Base-by-base conservation (phyloP, 1,284 basidiomycete species). In the Salmacisia buchloeana region DNA sequence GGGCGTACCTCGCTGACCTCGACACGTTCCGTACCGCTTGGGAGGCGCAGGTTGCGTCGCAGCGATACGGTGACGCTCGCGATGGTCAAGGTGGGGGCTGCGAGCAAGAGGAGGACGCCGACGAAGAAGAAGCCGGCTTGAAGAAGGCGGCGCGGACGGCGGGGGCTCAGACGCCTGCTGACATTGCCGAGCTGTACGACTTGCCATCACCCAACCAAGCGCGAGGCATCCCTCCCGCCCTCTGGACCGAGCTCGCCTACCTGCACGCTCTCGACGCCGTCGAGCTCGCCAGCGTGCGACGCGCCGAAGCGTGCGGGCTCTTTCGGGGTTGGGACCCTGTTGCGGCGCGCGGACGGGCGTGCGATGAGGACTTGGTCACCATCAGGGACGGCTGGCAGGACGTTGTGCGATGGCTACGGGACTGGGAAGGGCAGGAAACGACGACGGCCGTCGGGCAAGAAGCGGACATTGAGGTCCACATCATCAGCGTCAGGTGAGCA, bases 401-500 rank as follows among this genome's bases (percentile, higher is more conserved):
- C 4, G 66, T 69, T n/a, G 52, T 63, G 31, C 13, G 41, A 2
- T 74, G 65, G 65, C 59, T 76, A 2, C 23, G 27, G 0, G 49
- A 45, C 0, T 39, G 66, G 13, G 58, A 34, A 0, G 13, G 23
- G 12, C 18, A 34, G 0, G 59, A 45, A 13, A 45, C 61, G 31
- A 39, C 45, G 6, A 31, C 52, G 29, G 18, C 31, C n/a, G 61
- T 39, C 15, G 54, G n/a, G n/a, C n/a, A n/a, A n/a, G n/a, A n/a
- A n/a, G n/a, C n/a, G 0, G 15, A 2, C 1, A 23, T 72, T 1
- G 64, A 59, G 1, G 59, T 67, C 0, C 60, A 74, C 13, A 63
- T 78, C n/a, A 67, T 77, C 58, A 73, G 70, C 38, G 73, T 78
- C 3, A 71, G 75, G 54, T 57, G 43, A 46, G 27, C 31, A 31